Evolutionary conservation across 2,329 filamentous ascomycete genomes (phyloP), one percentile per base, ranked within the genome.

Genomic region (Alternaria sp.): DNA sequence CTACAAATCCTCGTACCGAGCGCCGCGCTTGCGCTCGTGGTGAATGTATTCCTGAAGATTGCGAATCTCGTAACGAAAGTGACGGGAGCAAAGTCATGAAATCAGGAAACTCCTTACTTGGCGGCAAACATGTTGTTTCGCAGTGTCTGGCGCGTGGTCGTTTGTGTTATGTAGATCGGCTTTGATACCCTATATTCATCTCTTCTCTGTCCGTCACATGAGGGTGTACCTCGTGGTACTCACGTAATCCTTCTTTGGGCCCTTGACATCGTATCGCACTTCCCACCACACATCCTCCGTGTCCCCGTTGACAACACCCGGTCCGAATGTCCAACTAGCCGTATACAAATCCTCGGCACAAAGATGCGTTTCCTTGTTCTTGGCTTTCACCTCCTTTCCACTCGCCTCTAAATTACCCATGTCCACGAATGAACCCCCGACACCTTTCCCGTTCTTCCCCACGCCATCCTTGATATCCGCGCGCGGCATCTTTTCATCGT

Each of bases 351-450:
- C 92, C 55, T 89, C 84, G 5, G 89, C 85, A 77, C 92, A 94
- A 3, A 93, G 78, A 78, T 95, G 91, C 13, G 86, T 87, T 2
- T 89, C 88, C 67, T 83, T 87, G 0, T 90, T 91, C 51, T 79
- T 77, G 3, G 73, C 74, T 23, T 63, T 67, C 36, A 71, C 68
- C 10, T 64, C 62, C 2, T 70, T 43, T 4, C 30, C 32, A 10
- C 15, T 21, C 1, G 6, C 13, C 12, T 40, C 11, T 30, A 81
- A 67, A 6, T 78, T 51, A 59, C 92, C 86, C n/a, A 94, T 81
- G 68, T 91, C 86, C 67, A 94, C 90, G 73, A 95, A 95, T 19
- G 94, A 79, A 61, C 92, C 93, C 70, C 93, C 91, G 0, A 90
- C 87, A 5, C 85, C 84, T 58, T 83, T 82, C 0, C 65, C 66